Base-by-base conservation (phyloP, 768 basidiomycete genomes). In the Leccinum aurantiacum region DNA sequence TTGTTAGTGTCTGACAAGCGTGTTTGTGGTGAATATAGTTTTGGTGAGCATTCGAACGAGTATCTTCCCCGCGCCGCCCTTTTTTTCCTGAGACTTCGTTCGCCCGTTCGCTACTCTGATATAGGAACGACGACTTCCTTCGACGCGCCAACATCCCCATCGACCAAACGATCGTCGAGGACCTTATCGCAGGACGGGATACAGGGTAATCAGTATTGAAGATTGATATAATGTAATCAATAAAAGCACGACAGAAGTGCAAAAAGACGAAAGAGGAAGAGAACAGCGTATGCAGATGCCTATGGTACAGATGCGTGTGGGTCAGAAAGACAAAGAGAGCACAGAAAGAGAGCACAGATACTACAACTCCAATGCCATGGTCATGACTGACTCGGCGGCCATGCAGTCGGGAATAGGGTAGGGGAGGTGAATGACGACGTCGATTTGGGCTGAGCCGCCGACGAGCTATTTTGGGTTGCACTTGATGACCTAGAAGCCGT, bases 81-180 rank as follows among this genome's bases (percentile, higher is more conserved):
- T n/a, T 13, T 31, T 24, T 24, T 1, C 35, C 29, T 46, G 22
- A 24, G 15, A 8, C 27, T n/a, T 17, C 10, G 25, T 19, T 24
- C 15, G 4, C n/a, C n/a, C n/a, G 41, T 44, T 44, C 10, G 2
- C 10, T 3, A 17, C 25, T 27, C 24, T 17, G 15, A 22, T 48
- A 24, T 29, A 83, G 83, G 84, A 84, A 84, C 62, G 80, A 84
- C 63, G 77, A 77, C 8, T 84, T 84, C 65, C 74, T 85, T 29
- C 62, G 56, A 27, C 70, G 68, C 13, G 78, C 76, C 5, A 71
- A 73, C 53, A 81, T 84, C 15, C 75, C 77, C 14, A 62, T 78
- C 48, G 78, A 83, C 65, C 61, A 53, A 31, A 69, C 70, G 4
- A 72, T 83, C 58, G 69, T 79, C 25, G 76, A 79, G 59, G 69